These are phyloP conservation scores for Penicillium corylophilum DNA, from an alignment of 2,329 filamentous ascomycete species.

Conservation along the genomic window DNA sequence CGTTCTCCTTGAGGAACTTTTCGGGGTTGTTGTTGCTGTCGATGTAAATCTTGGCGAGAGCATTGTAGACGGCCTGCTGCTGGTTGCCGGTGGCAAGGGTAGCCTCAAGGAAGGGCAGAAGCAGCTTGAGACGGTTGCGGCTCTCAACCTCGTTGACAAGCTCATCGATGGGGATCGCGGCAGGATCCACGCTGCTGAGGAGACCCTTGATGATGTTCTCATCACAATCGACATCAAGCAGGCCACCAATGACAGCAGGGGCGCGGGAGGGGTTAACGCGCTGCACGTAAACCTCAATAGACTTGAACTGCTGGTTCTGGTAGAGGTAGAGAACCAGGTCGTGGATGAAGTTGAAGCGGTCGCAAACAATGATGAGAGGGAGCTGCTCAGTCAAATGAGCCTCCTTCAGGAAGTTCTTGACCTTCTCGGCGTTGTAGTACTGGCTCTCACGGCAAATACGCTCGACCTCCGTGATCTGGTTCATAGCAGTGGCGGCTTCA, in stretches of 20 bases:
- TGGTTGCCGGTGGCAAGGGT: slow-evolving; percentile 87
- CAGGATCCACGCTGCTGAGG: slow-evolving; percentile 77
- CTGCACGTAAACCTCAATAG: slow-evolving; percentile 97
- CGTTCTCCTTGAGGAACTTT: slow-evolving; percentile 95
- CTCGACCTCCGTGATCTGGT: slow-evolving; percentile 93
- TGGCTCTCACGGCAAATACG: slow-evolving; percentile 94
- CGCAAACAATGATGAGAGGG: slow-evolving; percentile 95
- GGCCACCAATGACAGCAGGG: slow-evolving; percentile 86
- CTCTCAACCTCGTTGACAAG: slow-evolving; percentile 93
- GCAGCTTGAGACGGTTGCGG: slow-evolving; percentile 90
- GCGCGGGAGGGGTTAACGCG: slow-evolving; percentile 90
- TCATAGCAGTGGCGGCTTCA: slow-evolving; percentile 90
- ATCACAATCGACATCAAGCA: slow-evolving; percentile 96
- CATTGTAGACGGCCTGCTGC: slow-evolving; percentile 95
- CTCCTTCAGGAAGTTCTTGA: slow-evolving; percentile 99
- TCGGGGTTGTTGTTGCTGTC: slow-evolving; percentile 98
- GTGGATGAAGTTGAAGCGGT: slow-evolving; percentile 98
- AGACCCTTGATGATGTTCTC: slow-evolving; percentile 94
- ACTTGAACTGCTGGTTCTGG: slow-evolving; percentile 98
- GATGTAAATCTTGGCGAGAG: slow-evolving; percentile 98
- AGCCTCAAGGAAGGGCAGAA: slow-evolving; percentile 92
- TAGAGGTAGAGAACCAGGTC: slow-evolving; percentile 95
- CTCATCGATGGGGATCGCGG: slow-evolving; percentile 88
- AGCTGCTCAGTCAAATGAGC: slow-evolving; percentile 88
- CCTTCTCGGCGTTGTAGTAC: slow-evolving; percentile 86